A percentile compares a stretch with the other conserved stretches of the same genome.
These are phyloP conservation scores for Emergomyces orientalis DNA, from an alignment of 2,329 filamentous ascomycete species.

Conservation along the genomic window DNA sequence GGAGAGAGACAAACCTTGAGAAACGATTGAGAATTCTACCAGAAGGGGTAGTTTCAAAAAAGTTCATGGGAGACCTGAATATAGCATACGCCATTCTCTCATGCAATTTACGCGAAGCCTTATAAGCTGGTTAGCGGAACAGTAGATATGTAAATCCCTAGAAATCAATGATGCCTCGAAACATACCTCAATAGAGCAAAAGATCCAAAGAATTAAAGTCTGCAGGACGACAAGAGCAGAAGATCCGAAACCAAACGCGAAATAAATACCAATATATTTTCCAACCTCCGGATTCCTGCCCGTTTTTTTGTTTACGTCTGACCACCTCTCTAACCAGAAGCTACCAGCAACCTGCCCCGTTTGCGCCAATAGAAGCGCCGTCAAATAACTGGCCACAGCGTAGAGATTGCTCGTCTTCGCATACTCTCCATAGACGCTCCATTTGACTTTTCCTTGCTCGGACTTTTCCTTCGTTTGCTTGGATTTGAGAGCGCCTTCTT, in stretches of 20 bases:
- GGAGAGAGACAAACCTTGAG: constrained; percentile 56
- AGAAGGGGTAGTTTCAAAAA: constrained; percentile 94
- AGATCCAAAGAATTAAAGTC: constrained; percentile 95
- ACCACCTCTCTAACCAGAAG: constrained; percentile 91
- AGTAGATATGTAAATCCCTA: not conserved
- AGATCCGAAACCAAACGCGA: constrained; percentile 83
- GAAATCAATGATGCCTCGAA: constrained; percentile 2
- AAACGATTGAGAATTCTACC: constrained; percentile 96
- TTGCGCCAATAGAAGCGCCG: constrained; percentile 70
- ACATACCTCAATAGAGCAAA: constrained; percentile 91
- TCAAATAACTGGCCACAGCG: constrained; percentile 71
- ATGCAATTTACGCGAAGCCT: constrained; percentile 91
- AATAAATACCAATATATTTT: constrained; percentile 91
- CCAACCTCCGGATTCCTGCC: constrained; percentile 66
- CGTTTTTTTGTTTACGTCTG: constrained; percentile 62
- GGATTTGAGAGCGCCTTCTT: constrained; percentile 65
- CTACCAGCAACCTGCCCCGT: constrained; percentile 72
- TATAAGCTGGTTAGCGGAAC: constrained; percentile 13
- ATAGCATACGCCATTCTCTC: constrained; percentile 96
- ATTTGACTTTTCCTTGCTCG: constrained; percentile 97
- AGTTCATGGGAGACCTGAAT: constrained; percentile 95
- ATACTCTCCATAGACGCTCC: constrained; percentile 89
- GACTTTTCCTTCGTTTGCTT: constrained; percentile 79
- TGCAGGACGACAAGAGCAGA: constrained; percentile 79
- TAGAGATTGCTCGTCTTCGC: constrained; percentile 85